Base-by-base conservation (phyloP, 2,329 filamentous ascomycete genomes). In the Botryotinia convoluta region DNA sequence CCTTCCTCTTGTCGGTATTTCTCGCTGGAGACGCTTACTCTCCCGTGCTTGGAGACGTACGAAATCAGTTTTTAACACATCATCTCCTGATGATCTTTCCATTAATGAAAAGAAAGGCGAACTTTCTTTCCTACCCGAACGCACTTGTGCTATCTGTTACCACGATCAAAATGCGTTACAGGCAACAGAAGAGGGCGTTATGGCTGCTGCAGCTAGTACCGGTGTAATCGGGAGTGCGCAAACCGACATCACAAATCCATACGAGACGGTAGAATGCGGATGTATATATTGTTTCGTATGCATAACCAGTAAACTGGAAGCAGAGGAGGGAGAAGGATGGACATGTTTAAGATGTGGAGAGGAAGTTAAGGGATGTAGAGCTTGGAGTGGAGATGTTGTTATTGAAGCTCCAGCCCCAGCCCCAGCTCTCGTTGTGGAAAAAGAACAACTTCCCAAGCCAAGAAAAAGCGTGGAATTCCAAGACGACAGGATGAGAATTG, bases 281-380 rank as follows among this genome's bases (percentile, higher is more conserved):
- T 97, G 95, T 82, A 87, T 98, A 74, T 99, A 98, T 84, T 99
- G 96, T 83, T 99, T 97, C 81, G 93, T 97, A 29, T 99, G 96
- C 80, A 83, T 98, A n/a, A 94, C 95, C 4, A 93, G 94, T 73
- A 90, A 93, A 74, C 87, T 99, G 61, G 95, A 98, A 82, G 90
- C 91, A 8, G 95, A 98, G 82, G 95, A 98, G 81, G 96, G 95
- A 45, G 94, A 98, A 80, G 95, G 95, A 3, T 98, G 95, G 94
- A 88, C 90, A 18, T 99, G 96, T 83, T 84, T 99, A 64, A 88
- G 96, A 32, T 99, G 96, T 80, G 95, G 95, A 29, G 92, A 93
- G 79, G 81, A 92, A 32, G 90, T 97, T 67, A 94, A 92, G 80
- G 90, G 95, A 81, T 98, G 95, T 82, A 91, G 90, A 81, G 94